These are phyloP conservation scores for Deakozyma indianensis DNA, from an alignment of 805 yeast species.

Conservation along the genomic window DNA sequence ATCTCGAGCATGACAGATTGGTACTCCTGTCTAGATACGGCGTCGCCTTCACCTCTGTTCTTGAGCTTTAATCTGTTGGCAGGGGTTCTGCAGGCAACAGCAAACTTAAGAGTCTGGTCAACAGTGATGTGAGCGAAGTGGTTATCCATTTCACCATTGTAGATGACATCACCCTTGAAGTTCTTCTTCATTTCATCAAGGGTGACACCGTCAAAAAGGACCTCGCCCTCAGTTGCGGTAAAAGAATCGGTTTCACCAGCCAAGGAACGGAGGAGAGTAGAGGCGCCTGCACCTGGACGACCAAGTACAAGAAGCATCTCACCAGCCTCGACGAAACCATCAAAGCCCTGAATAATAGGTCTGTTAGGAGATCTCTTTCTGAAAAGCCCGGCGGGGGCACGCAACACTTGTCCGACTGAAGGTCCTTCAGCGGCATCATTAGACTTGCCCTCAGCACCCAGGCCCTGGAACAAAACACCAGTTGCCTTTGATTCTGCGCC, in stretches of 20 bases:
- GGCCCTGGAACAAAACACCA: constrained; percentile 24
- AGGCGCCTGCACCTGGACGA: constrained; percentile 72
- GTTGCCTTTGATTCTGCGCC: constrained; percentile 23
- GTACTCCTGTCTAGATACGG: constrained; percentile 30
- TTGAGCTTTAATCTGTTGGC: constrained; percentile 32
- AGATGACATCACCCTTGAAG: constrained; percentile 36
- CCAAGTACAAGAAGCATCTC: constrained; percentile 59
- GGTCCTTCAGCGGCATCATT: constrained; percentile 29
- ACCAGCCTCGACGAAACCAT: constrained; percentile 40
- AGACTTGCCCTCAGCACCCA: constrained; percentile 32
- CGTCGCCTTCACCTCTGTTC: constrained; percentile 25
- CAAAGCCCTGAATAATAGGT: constrained; percentile 10
- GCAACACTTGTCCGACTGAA: constrained; percentile 31
- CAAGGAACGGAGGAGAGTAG: constrained; percentile 50
- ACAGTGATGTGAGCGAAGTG: constrained; percentile 72
- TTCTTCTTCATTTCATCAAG: constrained; percentile 44
- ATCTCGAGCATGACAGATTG: constrained; percentile 34
- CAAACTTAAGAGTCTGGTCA: constrained; percentile 56
- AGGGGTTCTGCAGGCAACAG: constrained; percentile 58
- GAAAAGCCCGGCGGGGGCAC: constrained; percentile 10
- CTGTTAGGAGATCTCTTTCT: constrained; percentile 8
- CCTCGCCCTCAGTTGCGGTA: constrained; percentile 36
- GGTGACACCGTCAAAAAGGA: constrained; percentile 47
- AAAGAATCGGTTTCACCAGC: constrained; percentile 41
- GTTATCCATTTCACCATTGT: constrained; percentile 37